Evolutionary conservation across 1,139 yeast genomes (phyloP).

Genomic region (Trichomonascaceae sp.): DNA sequence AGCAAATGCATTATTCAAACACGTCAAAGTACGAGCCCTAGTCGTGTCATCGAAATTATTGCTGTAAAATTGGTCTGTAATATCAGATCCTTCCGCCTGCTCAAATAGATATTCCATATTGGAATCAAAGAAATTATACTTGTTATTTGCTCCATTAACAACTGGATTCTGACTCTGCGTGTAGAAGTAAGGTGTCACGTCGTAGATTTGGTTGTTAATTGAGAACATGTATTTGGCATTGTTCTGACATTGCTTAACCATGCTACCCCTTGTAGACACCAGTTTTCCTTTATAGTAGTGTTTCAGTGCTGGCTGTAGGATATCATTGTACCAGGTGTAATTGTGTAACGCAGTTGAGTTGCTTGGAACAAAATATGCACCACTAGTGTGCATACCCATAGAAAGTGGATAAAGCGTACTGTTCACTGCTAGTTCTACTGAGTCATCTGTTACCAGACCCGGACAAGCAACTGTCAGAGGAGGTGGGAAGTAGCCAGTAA

Average conservation of each 20-base stretch:
- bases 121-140: slow-evolving; percentile 30
- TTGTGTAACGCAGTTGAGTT: slow-evolving; percentile 31
- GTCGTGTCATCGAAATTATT: slow-evolving; percentile 23
- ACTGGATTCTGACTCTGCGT: slow-evolving; percentile 22
- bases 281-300: slow-evolving; percentile 35
- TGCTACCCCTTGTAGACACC: slow-evolving; percentile 29
- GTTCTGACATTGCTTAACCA: slow-evolving; percentile 23
- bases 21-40: slow-evolving; percentile 28
- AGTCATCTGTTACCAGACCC: slow-evolving; percentile 30
- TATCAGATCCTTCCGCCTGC: slow-evolving; percentile 32
- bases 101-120: slow-evolving; percentile 29
- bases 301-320: slow-evolving; percentile 32
- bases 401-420: slow-evolving; percentile 25
- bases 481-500: slow-evolving; percentile 37
- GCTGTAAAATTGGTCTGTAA: slow-evolving; percentile 25
- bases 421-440: slow-evolving; percentile 28
- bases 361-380: slow-evolving; percentile 24
- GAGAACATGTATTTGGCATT: slow-evolving; percentile 29
- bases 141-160: slow-evolving; percentile 3
- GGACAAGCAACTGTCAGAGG: slow-evolving; percentile 38
- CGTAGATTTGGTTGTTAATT: slow-evolving; percentile 33
- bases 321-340: slow-evolving; percentile 33
- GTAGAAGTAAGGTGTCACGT: slow-evolving; percentile 33
- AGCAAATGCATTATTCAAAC: slow-evolving; percentile 33
- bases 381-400: slow-evolving; percentile 31